A percentile compares a stretch with the other conserved stretches of the same genome.
phyloP scores from a whole-genome alignment of 2,329 filamentous ascomycete genomes.

The Plectosphaerella cucumerina region DNA sequence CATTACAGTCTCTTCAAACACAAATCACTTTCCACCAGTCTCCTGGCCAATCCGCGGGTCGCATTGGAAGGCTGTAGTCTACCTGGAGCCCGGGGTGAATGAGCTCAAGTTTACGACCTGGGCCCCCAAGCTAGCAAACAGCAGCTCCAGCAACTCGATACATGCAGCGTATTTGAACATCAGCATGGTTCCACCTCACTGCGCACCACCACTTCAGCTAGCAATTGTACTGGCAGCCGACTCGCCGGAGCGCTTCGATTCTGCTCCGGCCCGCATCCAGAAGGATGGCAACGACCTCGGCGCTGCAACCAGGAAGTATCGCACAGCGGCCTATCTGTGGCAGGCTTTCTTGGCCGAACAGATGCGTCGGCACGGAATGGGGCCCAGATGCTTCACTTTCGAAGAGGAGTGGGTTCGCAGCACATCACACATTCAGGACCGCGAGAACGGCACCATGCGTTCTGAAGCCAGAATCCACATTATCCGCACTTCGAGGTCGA shows the following conservation, averaged over 20 bases:
- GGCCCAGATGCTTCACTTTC: constrained; percentile 80
- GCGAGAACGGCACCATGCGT: constrained; percentile 67
- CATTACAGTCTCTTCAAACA: constrained; percentile 73
- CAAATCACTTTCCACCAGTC: constrained; percentile 79
- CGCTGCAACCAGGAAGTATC: constrained; percentile 80
- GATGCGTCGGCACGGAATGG: constrained; percentile 86
- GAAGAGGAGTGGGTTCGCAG: constrained; percentile 94
- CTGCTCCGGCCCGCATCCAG: constrained; percentile 68
- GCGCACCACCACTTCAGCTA: constrained; percentile 79
- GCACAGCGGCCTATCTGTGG: constrained; percentile 95
- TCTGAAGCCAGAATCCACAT: constrained; percentile 90
- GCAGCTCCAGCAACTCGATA: constrained; percentile 60
- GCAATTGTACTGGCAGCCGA: constrained; percentile 86
- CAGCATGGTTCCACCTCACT: constrained; percentile 78
- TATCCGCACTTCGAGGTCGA: constrained; percentile 76
- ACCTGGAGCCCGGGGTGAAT: constrained; percentile 89
- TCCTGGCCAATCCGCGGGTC: constrained; percentile 86
- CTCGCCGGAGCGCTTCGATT: constrained; percentile 81
- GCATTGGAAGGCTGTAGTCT: constrained; percentile 86
- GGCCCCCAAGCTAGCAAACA: constrained; percentile 73
- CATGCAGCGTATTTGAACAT: constrained; percentile 79
- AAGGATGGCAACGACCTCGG: constrained; percentile 80
- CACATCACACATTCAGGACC: constrained; percentile 72
- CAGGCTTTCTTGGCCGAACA: constrained; percentile 96
- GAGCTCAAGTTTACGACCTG: constrained; percentile 82